phyloP scores from a whole-genome alignment of 1,284 basidiomycete genomes.

The Cutaneotrichosporon daszewskae region DNA sequence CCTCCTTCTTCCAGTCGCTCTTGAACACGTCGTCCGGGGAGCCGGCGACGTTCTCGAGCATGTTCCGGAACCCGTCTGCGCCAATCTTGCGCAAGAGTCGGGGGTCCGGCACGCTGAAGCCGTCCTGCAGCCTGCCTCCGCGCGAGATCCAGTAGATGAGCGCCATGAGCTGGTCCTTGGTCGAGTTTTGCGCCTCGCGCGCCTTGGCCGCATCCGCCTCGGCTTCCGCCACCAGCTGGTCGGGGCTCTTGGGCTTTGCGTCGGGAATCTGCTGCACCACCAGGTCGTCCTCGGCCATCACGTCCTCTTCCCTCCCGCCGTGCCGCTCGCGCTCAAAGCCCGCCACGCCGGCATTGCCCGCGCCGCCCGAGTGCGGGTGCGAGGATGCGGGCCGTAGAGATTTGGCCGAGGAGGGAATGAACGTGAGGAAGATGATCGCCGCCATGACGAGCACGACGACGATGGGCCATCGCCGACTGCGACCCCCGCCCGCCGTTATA shows the following conservation, averaged over 20 bases:
- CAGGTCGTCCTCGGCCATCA: constrained; percentile 41
- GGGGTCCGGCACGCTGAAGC: constrained; percentile 24
- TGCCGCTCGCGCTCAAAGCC: constrained; percentile 7
- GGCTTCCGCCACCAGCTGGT: constrained; percentile 22
- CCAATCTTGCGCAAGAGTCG: constrained; percentile 23
- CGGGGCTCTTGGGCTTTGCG: constrained; percentile 28
- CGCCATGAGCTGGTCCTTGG: constrained; percentile 22
- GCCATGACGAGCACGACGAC: no score
- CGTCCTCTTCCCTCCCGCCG: constrained; percentile 27
- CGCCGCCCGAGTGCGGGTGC: not conserved
- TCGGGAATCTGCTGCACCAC: constrained; percentile 11
- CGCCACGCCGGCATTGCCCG: not conserved
- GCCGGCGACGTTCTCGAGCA: constrained; percentile 15
- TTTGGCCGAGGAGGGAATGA: no score
- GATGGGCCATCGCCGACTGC: no score
- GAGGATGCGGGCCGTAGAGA: no score
- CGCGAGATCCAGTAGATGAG: constrained; percentile 40
- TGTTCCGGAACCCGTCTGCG: constrained; percentile 22
- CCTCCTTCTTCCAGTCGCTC: constrained; percentile 33
- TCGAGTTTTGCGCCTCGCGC: constrained; percentile 2
- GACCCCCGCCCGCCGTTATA: not conserved
- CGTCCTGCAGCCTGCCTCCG: constrained; percentile 32
- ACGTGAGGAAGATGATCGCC: no score
- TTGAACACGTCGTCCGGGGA: constrained; percentile 27
- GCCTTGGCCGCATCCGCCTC: constrained; percentile 7